phyloP scores from a whole-genome alignment of 345 rosid species.

The Leavenworthia alabamica region DNA sequence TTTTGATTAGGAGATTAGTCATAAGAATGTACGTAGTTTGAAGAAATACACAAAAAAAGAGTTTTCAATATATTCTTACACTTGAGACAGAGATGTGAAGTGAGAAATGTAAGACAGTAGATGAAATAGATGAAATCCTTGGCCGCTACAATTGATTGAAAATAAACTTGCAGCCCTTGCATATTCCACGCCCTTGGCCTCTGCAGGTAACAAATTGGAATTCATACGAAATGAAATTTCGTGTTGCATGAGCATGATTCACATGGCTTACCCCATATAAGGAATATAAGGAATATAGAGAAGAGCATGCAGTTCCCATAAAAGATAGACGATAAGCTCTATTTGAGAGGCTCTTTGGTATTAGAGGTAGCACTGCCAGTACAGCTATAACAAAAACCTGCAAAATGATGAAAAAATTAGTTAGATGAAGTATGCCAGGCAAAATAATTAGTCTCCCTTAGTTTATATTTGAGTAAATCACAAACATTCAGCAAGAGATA shows the following conservation, averaged over 20 bases:
- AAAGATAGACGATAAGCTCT: constrained; percentile 88
- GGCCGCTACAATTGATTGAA: constrained; percentile 71
- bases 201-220: constrained; percentile 36
- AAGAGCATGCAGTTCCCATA: constrained; percentile 88
- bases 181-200: constrained; percentile 84
- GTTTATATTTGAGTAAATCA: too few relatives aligned
- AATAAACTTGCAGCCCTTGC: constrained; percentile 80
- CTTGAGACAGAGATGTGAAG: constrained; percentile 83
- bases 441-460: too few relatives aligned
- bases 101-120: constrained; percentile 84
- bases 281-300: constrained; percentile 78
- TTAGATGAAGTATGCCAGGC: too few relatives aligned
- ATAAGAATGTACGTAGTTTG: background rate
- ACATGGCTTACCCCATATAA: constrained; percentile 65
- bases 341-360: constrained; percentile 63
- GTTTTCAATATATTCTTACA: constrained; percentile 44
- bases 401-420: constrained; percentile 28
- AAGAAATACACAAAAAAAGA: background rate
- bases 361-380: constrained; percentile 78
- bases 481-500: too few relatives aligned
- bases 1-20: background rate
- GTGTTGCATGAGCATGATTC: background rate
- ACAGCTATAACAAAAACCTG: constrained; percentile 86
- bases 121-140: constrained; percentile 91
- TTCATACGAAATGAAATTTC: constrained; percentile 11